A percentile compares a stretch with the other conserved stretches of the same genome.
Evolutionary conservation across 495 filamentous ascomycete species (phyloP).

Genomic region (Astrothelium subdiscretum): DNA sequence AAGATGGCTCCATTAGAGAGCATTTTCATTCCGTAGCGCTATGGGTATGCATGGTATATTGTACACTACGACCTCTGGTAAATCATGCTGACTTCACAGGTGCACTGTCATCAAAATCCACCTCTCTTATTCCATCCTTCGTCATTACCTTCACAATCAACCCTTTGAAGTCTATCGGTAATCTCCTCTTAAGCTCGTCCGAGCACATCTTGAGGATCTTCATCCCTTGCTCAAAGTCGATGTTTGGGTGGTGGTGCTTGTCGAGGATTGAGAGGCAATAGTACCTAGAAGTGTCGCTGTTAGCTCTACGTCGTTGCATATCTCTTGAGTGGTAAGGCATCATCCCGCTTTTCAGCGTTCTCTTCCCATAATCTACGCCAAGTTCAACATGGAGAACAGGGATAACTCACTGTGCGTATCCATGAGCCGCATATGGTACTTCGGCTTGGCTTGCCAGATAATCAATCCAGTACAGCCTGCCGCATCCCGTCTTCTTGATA

Average conservation of each 20-base stretch:
- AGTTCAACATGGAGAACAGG: neutral
- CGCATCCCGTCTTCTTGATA: neutral
- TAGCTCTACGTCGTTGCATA: neutral
- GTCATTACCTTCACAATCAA: slow-evolving; percentile 85
- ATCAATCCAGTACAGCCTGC: slow-evolving; percentile 86
- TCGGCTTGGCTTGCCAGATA: slow-evolving; percentile 82
- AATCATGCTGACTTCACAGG: slow-evolving; percentile 51
- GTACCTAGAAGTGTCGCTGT: slow-evolving; percentile 42
- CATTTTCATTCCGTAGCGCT: neutral
- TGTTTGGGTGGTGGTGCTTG: slow-evolving; percentile 95
- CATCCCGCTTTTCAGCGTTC: neutral
- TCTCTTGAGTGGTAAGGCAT: neutral
- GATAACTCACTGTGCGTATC: slow-evolving; percentile 81
- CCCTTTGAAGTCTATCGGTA: slow-evolving; percentile 98
- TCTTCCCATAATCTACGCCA: neutral
- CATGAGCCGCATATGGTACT: slow-evolving; percentile 91
- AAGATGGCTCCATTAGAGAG: neutral
- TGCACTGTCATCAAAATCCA: slow-evolving; percentile 70
- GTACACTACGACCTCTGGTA: neutral
- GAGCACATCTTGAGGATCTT: slow-evolving; percentile 88
- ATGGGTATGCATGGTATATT: neutral
- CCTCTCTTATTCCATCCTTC: slow-evolving; percentile 75
- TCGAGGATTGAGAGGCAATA: slow-evolving; percentile 93
- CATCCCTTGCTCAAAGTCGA: slow-evolving; percentile 72
- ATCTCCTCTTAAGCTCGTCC: slow-evolving; percentile 86